A percentile compares a stretch with the other conserved stretches of the same genome.
Evolutionary conservation across 805 yeast genomes (phyloP).

Genomic region (Lachancea sp.): DNA sequence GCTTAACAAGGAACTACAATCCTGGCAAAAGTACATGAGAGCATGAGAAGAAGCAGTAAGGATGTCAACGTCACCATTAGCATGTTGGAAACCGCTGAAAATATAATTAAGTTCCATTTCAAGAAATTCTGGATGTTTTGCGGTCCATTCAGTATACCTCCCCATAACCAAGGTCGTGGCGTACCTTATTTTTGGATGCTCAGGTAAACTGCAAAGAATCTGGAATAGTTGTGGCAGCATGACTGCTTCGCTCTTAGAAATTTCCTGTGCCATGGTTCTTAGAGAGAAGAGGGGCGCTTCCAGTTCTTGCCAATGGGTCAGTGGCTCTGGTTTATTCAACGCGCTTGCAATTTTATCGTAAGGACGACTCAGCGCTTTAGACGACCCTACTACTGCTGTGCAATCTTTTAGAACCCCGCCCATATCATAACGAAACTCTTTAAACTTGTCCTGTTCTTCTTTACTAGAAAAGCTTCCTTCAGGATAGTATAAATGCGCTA

Average conservation of each 20-base stretch:
- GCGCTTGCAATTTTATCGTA: constrained; percentile 48
- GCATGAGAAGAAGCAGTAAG: constrained; percentile 88
- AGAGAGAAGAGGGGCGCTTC: constrained; percentile 88
- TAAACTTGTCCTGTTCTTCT: constrained; percentile 87
- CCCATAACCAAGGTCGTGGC: constrained; percentile 92
- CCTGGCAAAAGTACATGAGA: constrained; percentile 88
- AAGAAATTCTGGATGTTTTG: constrained; percentile 73
- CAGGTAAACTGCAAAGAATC: constrained; percentile 63
- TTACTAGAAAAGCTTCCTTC: constrained; percentile 53
- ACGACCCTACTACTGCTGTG: constrained; percentile 81
- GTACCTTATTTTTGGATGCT: constrained; percentile 79
- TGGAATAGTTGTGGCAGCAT: constrained; percentile 60
- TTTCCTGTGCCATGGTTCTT: constrained; percentile 93
- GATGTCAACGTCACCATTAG: constrained; percentile 37
- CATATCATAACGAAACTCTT: constrained; percentile 91
- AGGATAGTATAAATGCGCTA: constrained; percentile 76
- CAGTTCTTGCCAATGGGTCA: constrained; percentile 65
- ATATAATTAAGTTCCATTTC: constrained; percentile 82
- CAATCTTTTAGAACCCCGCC: constrained; percentile 97
- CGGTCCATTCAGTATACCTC: constrained; percentile 94
- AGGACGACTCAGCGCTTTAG: constrained; percentile 63
- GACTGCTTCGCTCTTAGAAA: constrained; percentile 55
- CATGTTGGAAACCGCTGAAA: constrained; percentile 55
- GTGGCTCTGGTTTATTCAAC: constrained; percentile 26
- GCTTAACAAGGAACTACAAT: constrained; percentile 64